Percentiles rank a stretch among this genome's conserved stretches.
These are phyloP conservation scores for Jackrogersella multiformis DNA, from an alignment of 495 filamentous ascomycete genomes.

Conservation along the genomic window DNA sequence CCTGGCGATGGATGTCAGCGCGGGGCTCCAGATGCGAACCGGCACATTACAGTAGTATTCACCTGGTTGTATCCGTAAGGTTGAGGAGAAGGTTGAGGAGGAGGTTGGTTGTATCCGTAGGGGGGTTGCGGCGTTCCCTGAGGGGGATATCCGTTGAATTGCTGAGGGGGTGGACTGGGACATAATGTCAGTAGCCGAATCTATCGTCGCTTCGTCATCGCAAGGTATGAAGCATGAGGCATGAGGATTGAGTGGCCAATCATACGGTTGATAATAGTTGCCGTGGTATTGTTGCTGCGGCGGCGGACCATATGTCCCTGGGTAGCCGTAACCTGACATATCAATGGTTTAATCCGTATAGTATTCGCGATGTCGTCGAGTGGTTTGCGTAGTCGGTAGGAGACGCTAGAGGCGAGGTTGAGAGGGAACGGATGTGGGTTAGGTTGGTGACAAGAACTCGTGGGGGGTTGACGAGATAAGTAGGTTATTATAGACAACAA, in stretches of 20 bases:
- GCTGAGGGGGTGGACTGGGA: slow-evolving; percentile 43
- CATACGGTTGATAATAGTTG: slow-evolving; percentile 54
- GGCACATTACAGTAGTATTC: slow-evolving; percentile 43
- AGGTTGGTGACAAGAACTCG: slow-evolving; percentile 28
- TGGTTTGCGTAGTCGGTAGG: background rate
- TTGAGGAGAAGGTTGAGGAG: slow-evolving; percentile 52
- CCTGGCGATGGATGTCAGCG: slow-evolving; percentile 43
- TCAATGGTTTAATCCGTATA: slow-evolving; percentile 43
- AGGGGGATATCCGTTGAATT: slow-evolving; percentile 52
- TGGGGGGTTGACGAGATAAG: slow-evolving; percentile 30
- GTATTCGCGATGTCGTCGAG: slow-evolving; percentile 18
- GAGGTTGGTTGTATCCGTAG: slow-evolving; percentile 59
- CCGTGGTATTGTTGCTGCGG: slow-evolving; percentile 53
- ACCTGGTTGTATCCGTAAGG: slow-evolving; percentile 46
- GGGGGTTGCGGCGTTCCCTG: slow-evolving; percentile 45
- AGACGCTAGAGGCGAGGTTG: background rate
- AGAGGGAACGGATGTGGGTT: background rate
- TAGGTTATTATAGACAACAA: slow-evolving; percentile 37
- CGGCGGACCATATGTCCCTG: slow-evolving; percentile 53
- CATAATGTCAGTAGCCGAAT: slow-evolving; percentile 28
- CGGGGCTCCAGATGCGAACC: slow-evolving; percentile 25
- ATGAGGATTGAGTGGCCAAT: slow-evolving; percentile 4
- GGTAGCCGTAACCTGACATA: slow-evolving; percentile 55
- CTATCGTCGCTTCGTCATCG: slow-evolving; percentile 16
- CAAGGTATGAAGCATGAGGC: too few relatives aligned